Percentiles rank a stretch among this genome's conserved stretches.
Conservation (phyloP, 2,329 filamentous ascomycete species). For the Colletotrichum spaethianum region DNA sequence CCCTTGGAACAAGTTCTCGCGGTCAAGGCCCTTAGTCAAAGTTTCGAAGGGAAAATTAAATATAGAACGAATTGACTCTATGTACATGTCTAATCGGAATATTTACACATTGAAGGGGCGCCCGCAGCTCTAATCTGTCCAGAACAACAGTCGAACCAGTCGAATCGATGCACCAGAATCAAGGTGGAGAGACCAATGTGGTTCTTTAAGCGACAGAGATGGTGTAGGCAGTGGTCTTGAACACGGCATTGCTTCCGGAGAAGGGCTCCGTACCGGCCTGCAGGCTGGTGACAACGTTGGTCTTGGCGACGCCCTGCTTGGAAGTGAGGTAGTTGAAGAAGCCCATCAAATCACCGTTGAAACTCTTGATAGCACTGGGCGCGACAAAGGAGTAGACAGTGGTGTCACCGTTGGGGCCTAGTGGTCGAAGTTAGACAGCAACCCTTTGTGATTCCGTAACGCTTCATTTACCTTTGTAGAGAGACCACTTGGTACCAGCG, state of each 20-base stretch:
- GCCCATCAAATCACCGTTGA: constrained; percentile 67
- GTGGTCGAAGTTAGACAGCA: not conserved
- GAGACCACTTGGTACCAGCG: constrained; percentile 65
- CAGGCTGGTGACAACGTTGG: constrained; percentile 67
- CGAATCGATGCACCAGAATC: no score
- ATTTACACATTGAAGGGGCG: not conserved
- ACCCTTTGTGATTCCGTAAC: not conserved
- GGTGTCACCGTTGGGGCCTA: constrained; percentile 67
- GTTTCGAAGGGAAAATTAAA: rapidly evolving
- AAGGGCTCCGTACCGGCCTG: constrained; percentile 72
- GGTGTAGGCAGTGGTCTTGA: constrained; percentile 41
- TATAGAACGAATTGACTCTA: not conserved
- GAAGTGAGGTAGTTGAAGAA: constrained; percentile 69
- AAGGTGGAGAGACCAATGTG: not conserved
- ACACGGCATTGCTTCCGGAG: constrained; percentile 57
- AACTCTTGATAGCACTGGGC: constrained; percentile 59
- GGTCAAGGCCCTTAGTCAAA: not conserved
- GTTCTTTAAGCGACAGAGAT: constrained; percentile 21
- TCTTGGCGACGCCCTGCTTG: constrained; percentile 60
- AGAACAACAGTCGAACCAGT: not conserved
- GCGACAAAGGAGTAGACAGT: constrained; percentile 69
- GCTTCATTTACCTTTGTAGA: constrained; percentile 56
- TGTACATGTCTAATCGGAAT: not conserved
- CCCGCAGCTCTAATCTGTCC: not conserved
- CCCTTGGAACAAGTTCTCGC: no score